These are phyloP conservation scores for Spathaspora hagerdaliae DNA, from an alignment of 805 yeast species.

Conservation along the genomic window DNA sequence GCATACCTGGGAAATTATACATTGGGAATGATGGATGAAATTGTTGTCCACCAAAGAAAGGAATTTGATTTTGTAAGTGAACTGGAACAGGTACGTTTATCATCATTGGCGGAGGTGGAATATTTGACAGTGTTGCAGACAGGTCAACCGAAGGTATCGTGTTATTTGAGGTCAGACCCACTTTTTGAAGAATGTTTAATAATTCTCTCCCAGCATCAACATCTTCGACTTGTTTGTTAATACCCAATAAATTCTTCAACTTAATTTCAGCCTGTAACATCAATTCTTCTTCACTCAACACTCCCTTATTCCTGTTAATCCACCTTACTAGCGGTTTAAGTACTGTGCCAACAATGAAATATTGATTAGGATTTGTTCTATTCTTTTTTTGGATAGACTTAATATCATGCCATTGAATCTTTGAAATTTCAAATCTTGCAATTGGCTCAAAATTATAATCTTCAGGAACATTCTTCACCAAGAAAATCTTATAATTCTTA, in stretches of 20 bases:
- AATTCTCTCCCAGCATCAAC: conserved; percentile 76
- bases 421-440: conserved; percentile 83
- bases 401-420: conserved; percentile 74
- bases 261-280: conserved; percentile 61
- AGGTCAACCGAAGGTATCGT: not conserved
- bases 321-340: conserved; percentile 50
- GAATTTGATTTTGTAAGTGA: conserved; percentile 25
- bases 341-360: conserved; percentile 46
- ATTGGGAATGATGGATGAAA: conserved; percentile 12
- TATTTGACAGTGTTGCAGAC: not conserved
- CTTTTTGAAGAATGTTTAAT: conserved; percentile 53
- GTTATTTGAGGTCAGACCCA: conserved; percentile 10
- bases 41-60: conserved; percentile 12
- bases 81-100: conserved; percentile 20
- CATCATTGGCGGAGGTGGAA: not conserved
- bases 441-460: conserved; percentile 70
- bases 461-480: conserved; percentile 76
- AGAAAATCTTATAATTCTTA: conserved; percentile 79
- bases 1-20: conserved; percentile 5
- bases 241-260: conserved; percentile 62
- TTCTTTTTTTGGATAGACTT: conserved; percentile 38
- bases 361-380: conserved; percentile 34
- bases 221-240: conserved; percentile 28
- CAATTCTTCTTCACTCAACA: conserved; percentile 52
- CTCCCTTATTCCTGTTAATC: conserved; percentile 50